Conservation (phyloP, 1,284 basidiomycete genomes). For the Pisolithus thermaeus region DNA sequence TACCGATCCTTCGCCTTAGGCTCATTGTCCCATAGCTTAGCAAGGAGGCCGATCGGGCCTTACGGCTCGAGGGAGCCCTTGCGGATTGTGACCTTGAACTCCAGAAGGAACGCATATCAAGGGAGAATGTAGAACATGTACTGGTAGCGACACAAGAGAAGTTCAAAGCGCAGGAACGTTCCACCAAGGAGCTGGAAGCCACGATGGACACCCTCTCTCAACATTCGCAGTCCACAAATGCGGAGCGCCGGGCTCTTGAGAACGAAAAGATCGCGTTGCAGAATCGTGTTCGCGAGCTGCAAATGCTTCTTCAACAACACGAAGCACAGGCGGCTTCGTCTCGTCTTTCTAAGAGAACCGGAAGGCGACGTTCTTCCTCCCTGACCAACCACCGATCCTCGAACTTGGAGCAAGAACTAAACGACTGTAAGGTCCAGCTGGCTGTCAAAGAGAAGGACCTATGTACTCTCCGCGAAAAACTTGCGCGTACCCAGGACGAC, state of each 20-base stretch:
- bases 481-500: slow-evolving; percentile 42
- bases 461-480: slow-evolving; percentile 37
- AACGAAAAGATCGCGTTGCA: slow-evolving; percentile 52
- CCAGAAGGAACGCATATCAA: slow-evolving; percentile 46
- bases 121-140: slow-evolving; percentile 50
- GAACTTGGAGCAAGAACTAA: slow-evolving; percentile 50
- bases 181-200: slow-evolving; percentile 49
- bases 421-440: slow-evolving; percentile 38
- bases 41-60: slow-evolving; percentile 49
- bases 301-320: slow-evolving; percentile 37
- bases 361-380: slow-evolving; percentile 44
- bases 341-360: slow-evolving; percentile 25
- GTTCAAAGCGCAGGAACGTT: slow-evolving; percentile 44
- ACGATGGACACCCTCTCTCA: slow-evolving; percentile 53
- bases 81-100: slow-evolving; percentile 46
- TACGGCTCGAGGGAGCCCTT: slow-evolving; percentile 50
- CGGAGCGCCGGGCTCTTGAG: slow-evolving; percentile 41
- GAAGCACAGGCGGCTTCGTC: slow-evolving; percentile 28
- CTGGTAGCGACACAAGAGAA: slow-evolving; percentile 44
- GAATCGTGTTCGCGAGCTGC: slow-evolving; percentile 50
- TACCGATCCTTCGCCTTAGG: slow-evolving; percentile 6
- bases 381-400: slow-evolving; percentile 44
- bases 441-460: slow-evolving; percentile 42
- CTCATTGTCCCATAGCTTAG: slow-evolving; percentile 40
- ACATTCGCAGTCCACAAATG: slow-evolving; percentile 43